Evolutionary conservation across 805 yeast genomes (phyloP).

Genomic region (Zygosaccharomyces gambellarensis): DNA sequence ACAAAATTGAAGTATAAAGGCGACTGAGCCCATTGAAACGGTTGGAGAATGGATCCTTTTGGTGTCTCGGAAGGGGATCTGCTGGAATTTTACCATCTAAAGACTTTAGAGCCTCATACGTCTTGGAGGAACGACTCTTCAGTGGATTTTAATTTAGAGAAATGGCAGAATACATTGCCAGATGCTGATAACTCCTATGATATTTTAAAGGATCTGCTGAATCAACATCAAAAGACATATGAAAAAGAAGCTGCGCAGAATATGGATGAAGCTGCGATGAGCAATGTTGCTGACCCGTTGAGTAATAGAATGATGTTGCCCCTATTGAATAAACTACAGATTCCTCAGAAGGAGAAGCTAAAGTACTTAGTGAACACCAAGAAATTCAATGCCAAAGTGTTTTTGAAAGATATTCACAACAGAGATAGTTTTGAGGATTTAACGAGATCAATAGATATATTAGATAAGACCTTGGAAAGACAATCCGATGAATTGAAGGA

Average conservation of each 20-base stretch:
- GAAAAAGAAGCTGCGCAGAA: slow-evolving; percentile 25
- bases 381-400: slow-evolving; percentile 52
- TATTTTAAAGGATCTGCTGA: slow-evolving; percentile 29
- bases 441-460: slow-evolving; percentile 41
- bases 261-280: slow-evolving; percentile 15
- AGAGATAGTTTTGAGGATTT: slow-evolving; percentile 51
- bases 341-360: slow-evolving; percentile 38
- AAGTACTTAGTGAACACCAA: slow-evolving; percentile 53
- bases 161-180: slow-evolving; percentile 23
- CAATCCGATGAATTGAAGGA: slow-evolving; percentile 47
- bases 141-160: slow-evolving; percentile 21
- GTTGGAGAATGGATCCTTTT: slow-evolving; percentile 17
- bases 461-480: slow-evolving; percentile 46
- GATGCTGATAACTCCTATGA: slow-evolving; percentile 33
- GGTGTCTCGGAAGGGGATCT: slow-evolving; percentile 26
- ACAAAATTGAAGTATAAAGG: neutral
- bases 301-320: slow-evolving; percentile 41
- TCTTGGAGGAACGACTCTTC: slow-evolving; percentile 37
- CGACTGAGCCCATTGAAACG: neutral
- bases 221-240: slow-evolving; percentile 27
- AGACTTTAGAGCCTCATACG: slow-evolving; percentile 38
- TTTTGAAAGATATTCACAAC: slow-evolving; percentile 51
- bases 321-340: slow-evolving; percentile 39
- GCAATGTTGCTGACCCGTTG: slow-evolving; percentile 51
- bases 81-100: slow-evolving; percentile 41